A percentile compares a stretch with the other conserved stretches of the same genome.
These are phyloP conservation scores for Mixia osmundae DNA, from an alignment of 1,284 basidiomycete species.

Conservation along the genomic window DNA sequence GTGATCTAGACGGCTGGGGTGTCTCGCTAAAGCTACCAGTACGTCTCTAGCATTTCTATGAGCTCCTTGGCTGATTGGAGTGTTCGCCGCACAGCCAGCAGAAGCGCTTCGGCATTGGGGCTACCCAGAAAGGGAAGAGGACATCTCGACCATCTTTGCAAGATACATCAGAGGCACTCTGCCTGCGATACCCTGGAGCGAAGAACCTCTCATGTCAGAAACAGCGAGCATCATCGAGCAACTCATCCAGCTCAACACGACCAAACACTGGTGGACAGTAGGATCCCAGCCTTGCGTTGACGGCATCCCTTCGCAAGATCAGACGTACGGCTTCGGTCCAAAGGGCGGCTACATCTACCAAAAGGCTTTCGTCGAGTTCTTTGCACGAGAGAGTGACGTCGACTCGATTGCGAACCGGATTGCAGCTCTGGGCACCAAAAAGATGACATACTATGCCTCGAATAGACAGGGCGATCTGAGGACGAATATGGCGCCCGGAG, in stretches of 20 bases:
- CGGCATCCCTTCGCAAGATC: conserved; percentile 61
- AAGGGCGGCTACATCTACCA: conserved; percentile 81
- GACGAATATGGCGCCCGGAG: conserved; percentile 21
- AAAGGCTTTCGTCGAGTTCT: conserved; percentile 95
- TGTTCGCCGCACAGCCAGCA: conserved; percentile 34
- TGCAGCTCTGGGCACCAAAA: conserved; percentile 31
- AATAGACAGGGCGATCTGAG: conserved; percentile 29
- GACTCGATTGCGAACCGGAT: conserved; percentile 30
- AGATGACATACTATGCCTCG: conserved; percentile 66
- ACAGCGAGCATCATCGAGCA: conserved; percentile 58
- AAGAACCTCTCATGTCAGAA: conserved; percentile 60
- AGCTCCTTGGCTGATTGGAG: conserved; percentile 14
- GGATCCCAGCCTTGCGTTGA: conserved; percentile 96
- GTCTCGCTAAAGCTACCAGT: conserved; percentile 29
- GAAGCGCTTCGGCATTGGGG: conserved; percentile 77
- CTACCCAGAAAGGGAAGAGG: conserved; percentile 39
- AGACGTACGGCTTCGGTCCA: conserved; percentile 80
- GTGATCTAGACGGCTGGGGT: conserved; percentile 81
- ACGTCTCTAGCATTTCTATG: conserved; percentile 36
- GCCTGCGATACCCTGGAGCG: conserved; percentile 79
- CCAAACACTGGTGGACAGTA: conserved; percentile 81
- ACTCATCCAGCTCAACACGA: conserved; percentile 54
- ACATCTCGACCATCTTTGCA: conserved; percentile 26
- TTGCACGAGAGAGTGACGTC: conserved; percentile 43
- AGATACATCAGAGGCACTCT: conserved; percentile 23